phyloP scores from a whole-genome alignment of 768 basidiomycete genomes.

The Panellus pusillus region DNA sequence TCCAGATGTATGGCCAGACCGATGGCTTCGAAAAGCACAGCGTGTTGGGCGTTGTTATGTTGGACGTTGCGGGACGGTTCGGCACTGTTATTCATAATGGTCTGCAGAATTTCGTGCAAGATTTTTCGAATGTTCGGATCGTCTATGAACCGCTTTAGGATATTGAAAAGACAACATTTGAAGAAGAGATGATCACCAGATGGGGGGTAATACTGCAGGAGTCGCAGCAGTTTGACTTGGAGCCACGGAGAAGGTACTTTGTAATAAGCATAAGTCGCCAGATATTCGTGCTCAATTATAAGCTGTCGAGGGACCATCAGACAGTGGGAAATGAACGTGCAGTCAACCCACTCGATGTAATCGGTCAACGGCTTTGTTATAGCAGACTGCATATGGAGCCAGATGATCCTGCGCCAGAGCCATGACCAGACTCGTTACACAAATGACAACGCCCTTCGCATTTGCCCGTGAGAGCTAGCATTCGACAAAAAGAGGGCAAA shows the following conservation, averaged over 20 bases:
- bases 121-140: slow-evolving; percentile 78
- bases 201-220: slow-evolving; percentile 95
- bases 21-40: slow-evolving; percentile 98
- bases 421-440: slow-evolving; percentile 91
- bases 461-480: slow-evolving; percentile 3
- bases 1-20: slow-evolving; percentile 95
- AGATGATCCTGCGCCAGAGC: slow-evolving; percentile 93
- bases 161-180: background rate
- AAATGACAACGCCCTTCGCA: slow-evolving; percentile 86
- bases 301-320: slow-evolving; percentile 48
- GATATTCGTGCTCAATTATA: slow-evolving; percentile 87
- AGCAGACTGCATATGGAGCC: slow-evolving; percentile 88
- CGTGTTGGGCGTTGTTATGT: slow-evolving; percentile 98
- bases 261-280: slow-evolving; percentile 92
- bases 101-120: slow-evolving; percentile 81
- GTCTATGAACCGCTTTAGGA: slow-evolving; percentile 46
- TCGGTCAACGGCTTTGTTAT: slow-evolving; percentile 92
- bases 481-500: slow-evolving; percentile 13
- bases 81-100: slow-evolving; percentile 87
- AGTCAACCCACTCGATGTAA: slow-evolving; percentile 64
- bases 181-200: slow-evolving; percentile 55
- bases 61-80: slow-evolving; percentile 94
- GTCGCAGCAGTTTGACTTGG: slow-evolving; percentile 90
- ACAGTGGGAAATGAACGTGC: background rate
- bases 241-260: slow-evolving; percentile 98